A percentile compares a stretch with the other conserved stretches of the same genome.
Evolutionary conservation across 768 basidiomycete genomes (phyloP).

Genomic region (Suillus paluster): DNA sequence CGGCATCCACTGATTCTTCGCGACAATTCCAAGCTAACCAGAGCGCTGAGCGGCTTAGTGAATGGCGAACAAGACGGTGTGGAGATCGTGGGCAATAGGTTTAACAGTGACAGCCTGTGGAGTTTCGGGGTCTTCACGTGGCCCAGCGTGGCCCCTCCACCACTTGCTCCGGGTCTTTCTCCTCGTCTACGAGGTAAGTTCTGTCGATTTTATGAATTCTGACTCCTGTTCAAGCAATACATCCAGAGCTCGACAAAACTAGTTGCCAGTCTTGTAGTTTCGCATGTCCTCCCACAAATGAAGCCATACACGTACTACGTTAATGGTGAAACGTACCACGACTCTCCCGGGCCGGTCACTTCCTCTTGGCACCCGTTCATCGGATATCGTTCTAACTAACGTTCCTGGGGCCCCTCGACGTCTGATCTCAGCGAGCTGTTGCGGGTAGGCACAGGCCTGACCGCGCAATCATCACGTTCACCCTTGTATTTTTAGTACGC

Average conservation of each 20-base stretch:
- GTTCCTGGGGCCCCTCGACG: no score
- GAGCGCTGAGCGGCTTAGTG: neutral
- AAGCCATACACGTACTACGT: neutral
- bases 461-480: neutral
- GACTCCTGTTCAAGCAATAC: neutral
- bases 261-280: neutral
- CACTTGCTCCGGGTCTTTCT: neutral
- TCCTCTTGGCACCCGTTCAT: neutral
- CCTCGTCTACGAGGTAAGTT: neutral
- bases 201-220: neutral
- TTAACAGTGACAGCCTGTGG: neutral
- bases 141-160: neutral
- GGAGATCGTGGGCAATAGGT: neutral
- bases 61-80: neutral
- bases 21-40: neutral
- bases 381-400: neutral
- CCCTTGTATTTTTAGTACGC: neutral
- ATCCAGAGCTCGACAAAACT: neutral
- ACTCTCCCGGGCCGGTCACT: neutral
- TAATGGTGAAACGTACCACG: neutral
- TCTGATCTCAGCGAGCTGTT: neutral
- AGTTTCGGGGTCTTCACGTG: constrained; percentile 6
- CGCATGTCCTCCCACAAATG: neutral
- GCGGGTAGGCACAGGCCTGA: neutral
- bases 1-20: neutral